Base-by-base conservation (phyloP, 2,329 filamentous ascomycete genomes). In the Curvularia hawaiiensis region DNA sequence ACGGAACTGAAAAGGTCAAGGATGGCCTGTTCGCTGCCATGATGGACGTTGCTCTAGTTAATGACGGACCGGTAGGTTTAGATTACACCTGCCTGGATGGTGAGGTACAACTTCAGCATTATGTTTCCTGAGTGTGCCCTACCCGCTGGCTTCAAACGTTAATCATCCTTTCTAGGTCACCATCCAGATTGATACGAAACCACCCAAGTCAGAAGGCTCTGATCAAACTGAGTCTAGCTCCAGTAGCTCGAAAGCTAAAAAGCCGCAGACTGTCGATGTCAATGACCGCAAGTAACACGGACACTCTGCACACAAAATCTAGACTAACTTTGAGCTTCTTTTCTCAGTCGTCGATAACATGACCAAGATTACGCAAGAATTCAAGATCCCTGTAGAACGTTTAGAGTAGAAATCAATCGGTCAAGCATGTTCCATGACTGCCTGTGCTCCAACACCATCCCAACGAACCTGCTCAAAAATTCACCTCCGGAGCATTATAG, bases 11-110 rank as follows among this genome's bases (percentile, higher is more conserved):
- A 9, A 88, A 84, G 62, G 93, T 99, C 57, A 92, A 97, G 74
- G 89, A 99, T 74, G 95, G 96, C n/a, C 87, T 94, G 30, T 99
- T 99, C 76, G 94, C 97, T 73, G 95, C 95, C 49, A 97, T 96
- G 93, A 99, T 99, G 95, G 90, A 98, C 72, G 94, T 99, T 57
- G 90, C 90, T 48, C 79, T 97, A 30, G 88, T 97, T 49, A 98
- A 98, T 66, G 94, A 98, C 70, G 86, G 86, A 70, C 86, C 86
- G 79, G 86, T 88, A 84, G 81, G 85, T 85, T 75, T 84, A 67
- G 80, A 85, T 74, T 85, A 82, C 76, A 77, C 77, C 76, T 85
- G 81, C 78, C 76, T 82, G 67, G 82, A 85, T 72, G 80, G 80
- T 76, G 82, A 79, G 82, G 83, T 85, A 84, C 72, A 78, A 68